Evolutionary conservation across 441 rosid genomes (phyloP).

Genomic region (Adansonia rubrostipa): DNA sequence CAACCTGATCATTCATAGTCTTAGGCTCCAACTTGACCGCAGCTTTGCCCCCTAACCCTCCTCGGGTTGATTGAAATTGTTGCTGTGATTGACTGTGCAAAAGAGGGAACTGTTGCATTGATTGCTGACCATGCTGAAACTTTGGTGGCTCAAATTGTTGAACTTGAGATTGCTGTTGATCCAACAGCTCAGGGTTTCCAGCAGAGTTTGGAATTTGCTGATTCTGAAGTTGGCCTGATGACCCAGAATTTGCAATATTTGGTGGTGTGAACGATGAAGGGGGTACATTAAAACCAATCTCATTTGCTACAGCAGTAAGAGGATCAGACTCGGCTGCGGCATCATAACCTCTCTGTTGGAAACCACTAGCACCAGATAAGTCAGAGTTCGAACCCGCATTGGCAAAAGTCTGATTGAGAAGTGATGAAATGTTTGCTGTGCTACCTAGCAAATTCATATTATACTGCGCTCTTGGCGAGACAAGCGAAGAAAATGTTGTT

Average conservation of each 20-base stretch:
- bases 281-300: conserved; percentile 32
- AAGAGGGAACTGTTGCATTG: conserved; percentile 42
- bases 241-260: conserved; percentile 34
- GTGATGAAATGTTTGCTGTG: conserved; percentile 36
- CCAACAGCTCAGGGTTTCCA: conserved; percentile 27
- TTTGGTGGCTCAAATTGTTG: conserved; percentile 37
- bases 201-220: conserved; percentile 39
- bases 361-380: conserved; percentile 32
- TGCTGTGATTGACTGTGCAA: conserved; percentile 33
- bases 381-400: conserved; percentile 34
- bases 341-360: conserved; percentile 35
- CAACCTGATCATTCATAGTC: conserved; percentile 34
- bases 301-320: conserved; percentile 34
- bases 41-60: conserved; percentile 32
- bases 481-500: conserved; percentile 35
- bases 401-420: conserved; percentile 39
- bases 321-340: conserved; percentile 37
- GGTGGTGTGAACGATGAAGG: conserved; percentile 30
- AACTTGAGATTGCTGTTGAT: conserved; percentile 37
- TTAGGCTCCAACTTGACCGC: conserved; percentile 47
- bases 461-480: conserved; percentile 38
- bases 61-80: conserved; percentile 38
- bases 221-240: conserved; percentile 39
- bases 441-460: conserved; percentile 40
- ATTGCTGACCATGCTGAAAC: conserved; percentile 39